A percentile compares a stretch with the other conserved stretches of the same genome.
These are phyloP conservation scores for Dioscorea zingiberensis DNA, from an alignment of 106 monocot species.

Conservation along the genomic window DNA sequence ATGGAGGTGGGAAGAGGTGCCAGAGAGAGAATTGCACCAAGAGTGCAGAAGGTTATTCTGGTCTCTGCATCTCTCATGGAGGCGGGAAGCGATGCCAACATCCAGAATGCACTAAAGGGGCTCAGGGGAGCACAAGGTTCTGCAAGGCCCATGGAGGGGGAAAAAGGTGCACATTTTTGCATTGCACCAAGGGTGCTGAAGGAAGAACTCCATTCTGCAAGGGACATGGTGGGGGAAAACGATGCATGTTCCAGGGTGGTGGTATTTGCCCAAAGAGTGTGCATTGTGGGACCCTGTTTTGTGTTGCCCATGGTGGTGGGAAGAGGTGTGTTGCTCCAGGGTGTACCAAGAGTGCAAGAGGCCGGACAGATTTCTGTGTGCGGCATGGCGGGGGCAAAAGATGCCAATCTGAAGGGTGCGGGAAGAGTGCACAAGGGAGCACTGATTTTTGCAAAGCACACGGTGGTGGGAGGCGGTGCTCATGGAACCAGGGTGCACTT, in stretches of 20 bases:
- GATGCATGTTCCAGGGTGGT: conserved; percentile 39
- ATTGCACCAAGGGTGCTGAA: conserved; percentile 50
- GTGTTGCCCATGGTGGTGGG: conserved; percentile 57
- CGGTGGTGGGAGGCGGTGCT: conserved; percentile 45
- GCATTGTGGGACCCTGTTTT: conserved; percentile 46
- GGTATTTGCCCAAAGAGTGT: conserved; percentile 47
- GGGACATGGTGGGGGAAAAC: conserved; percentile 48
- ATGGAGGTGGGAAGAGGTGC: conserved; percentile 55
- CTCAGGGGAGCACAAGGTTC: conserved; percentile 52
- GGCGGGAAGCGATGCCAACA: conserved; percentile 41
- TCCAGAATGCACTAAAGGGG: conserved; percentile 36
- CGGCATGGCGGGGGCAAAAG: conserved; percentile 45
- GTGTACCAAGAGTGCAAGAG: conserved; percentile 44
- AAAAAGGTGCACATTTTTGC: conserved; percentile 31
- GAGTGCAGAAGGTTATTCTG: conserved; percentile 47
- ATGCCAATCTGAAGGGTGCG: conserved; percentile 37
- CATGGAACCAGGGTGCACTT: conserved; percentile 22
- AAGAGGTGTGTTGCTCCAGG: conserved; percentile 46
- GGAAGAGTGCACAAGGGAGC: conserved; percentile 48
- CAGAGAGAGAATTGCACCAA: conserved; percentile 41
- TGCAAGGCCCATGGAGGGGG: conserved; percentile 59
- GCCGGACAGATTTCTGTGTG: conserved; percentile 41
- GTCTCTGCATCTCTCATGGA: conserved; percentile 51
- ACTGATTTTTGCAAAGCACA: conserved; percentile 57
- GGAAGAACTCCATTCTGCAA: conserved; percentile 52